A percentile compares a stretch with the other conserved stretches of the same genome.
Conservation (phyloP, 768 basidiomycete species). For the Cubamyces sp. region DNA sequence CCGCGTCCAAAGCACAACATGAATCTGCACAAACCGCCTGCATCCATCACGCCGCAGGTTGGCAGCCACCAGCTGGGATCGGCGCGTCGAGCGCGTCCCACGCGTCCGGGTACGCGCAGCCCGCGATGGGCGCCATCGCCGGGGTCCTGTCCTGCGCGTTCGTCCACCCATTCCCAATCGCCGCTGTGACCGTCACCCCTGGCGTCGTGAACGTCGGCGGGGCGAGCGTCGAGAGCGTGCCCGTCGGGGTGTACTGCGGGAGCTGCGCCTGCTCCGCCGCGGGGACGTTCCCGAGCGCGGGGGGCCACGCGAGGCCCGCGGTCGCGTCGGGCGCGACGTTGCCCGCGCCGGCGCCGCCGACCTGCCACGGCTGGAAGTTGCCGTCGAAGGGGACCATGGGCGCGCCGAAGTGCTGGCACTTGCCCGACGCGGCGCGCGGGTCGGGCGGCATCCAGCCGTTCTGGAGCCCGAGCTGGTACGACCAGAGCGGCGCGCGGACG, state of each 20-base stretch:
- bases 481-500: constrained; percentile 63
- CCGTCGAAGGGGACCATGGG: constrained; percentile 51
- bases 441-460: constrained; percentile 79
- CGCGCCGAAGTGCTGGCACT: constrained; percentile 60
- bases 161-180: constrained; percentile 59
- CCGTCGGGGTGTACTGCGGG: constrained; percentile 68
- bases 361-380: constrained; percentile 60
- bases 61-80: constrained; percentile 27
- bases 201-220: constrained; percentile 50
- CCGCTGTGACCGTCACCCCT: constrained; percentile 42
- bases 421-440: constrained; percentile 64
- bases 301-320: constrained; percentile 55
- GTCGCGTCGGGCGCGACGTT: constrained; percentile 47
- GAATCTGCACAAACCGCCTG: no score
- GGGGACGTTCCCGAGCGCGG: constrained; percentile 50
- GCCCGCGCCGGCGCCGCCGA: constrained; percentile 60
- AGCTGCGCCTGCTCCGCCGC: constrained; percentile 42
- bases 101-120: constrained; percentile 65
- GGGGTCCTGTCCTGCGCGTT: constrained; percentile 48
- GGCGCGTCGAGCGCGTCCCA: constrained; percentile 53
- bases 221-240: constrained; percentile 55
- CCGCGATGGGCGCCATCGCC: constrained; percentile 59
- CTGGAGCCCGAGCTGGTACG: constrained; percentile 67
- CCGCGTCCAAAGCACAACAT: no score
- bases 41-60: constrained; percentile 9